Base-by-base conservation (phyloP, 176 grass and related monocot species). In the Leersia perrieri region DNA sequence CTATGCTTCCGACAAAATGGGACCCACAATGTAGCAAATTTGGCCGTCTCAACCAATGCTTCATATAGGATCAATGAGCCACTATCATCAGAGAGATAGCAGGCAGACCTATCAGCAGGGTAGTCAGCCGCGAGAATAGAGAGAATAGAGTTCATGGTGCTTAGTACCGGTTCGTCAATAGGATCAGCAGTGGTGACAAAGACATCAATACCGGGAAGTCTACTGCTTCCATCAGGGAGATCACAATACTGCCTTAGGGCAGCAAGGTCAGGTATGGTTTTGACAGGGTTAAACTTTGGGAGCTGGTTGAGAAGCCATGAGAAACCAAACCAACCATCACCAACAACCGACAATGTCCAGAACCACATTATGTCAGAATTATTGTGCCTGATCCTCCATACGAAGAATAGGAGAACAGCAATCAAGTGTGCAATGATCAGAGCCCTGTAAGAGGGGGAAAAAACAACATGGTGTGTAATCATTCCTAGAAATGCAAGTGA, bases 261-360 rank as follows among this genome's bases (percentile, higher is more conserved):
- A 7, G 32, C 36, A 7, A 73, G 18, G 61, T 82, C 57, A 0
- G 80, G 68, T 44, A 73, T 63, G 11, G 35, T 72, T 33, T 82
- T 82, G 13, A 82, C 1, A 0, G 80, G 80, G n/a, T 73, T 73
- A 0, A 73, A 72, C 58, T 82, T 82, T 12, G 80, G 80, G 4
- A 82, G 80, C 5, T 73, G 68, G 68, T 82, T 73, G 39, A 82
- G 80, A 12, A 82, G 57, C 80, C 80, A 82, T 5, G 80, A 82
- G 57, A 82, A 82, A 0, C 57, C 55, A 14, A 82, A 73, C 80
- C 69, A 82, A 12, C 47, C 39, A 2, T 82, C 80, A 0, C 80
- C 68, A 0, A 63, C 39, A 0, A 82, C 68, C 3, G 80, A 51
- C 28, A 73, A 27, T 11, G 68, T 72, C 80, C 80, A 82, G 2